Evolutionary conservation across 2,329 filamentous ascomycete genomes (phyloP).

Genomic region (Tricladium varicosporioides): DNA sequence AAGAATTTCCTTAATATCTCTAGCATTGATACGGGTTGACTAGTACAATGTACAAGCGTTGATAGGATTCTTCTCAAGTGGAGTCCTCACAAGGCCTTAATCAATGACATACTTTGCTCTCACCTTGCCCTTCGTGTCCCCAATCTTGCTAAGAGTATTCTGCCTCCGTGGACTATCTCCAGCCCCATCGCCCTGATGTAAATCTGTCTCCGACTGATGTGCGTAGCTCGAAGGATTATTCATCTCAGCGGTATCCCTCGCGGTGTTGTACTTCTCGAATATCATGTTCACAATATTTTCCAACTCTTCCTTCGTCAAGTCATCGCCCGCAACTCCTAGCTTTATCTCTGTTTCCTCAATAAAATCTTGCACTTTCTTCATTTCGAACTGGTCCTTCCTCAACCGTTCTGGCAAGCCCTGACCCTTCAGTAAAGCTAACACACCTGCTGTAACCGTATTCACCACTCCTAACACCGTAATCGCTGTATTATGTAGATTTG

Average conservation of each 20-base stretch:
- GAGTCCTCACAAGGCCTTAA: no score
- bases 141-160: no score
- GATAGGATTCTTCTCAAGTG: no score
- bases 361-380: slow-evolving; percentile 48
- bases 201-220: slow-evolving; percentile 16
- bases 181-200: no score
- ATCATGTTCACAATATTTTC: slow-evolving; percentile 24
- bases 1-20: no score
- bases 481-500: slow-evolving; percentile 48
- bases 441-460: slow-evolving; percentile 62
- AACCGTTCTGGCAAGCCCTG: slow-evolving; percentile 49
- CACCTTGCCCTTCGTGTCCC: no score
- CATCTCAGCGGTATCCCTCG: slow-evolving; percentile 30
- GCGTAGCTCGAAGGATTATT: slow-evolving; percentile 27
- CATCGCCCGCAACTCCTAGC: slow-evolving; percentile 29
- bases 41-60: no score
- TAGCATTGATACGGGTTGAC: no score
- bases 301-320: slow-evolving; percentile 20
- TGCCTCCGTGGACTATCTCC: no score
- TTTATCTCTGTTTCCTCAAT: slow-evolving; percentile 53
- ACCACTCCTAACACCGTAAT: slow-evolving; percentile 58
- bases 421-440: slow-evolving; percentile 54
- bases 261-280: slow-evolving; percentile 27
- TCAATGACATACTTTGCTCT: no score
- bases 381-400: slow-evolving; percentile 45